A percentile compares a stretch with the other conserved stretches of the same genome.
phyloP scores from a whole-genome alignment of 1,139 yeast species.

The Geotrichum carabidarum region DNA sequence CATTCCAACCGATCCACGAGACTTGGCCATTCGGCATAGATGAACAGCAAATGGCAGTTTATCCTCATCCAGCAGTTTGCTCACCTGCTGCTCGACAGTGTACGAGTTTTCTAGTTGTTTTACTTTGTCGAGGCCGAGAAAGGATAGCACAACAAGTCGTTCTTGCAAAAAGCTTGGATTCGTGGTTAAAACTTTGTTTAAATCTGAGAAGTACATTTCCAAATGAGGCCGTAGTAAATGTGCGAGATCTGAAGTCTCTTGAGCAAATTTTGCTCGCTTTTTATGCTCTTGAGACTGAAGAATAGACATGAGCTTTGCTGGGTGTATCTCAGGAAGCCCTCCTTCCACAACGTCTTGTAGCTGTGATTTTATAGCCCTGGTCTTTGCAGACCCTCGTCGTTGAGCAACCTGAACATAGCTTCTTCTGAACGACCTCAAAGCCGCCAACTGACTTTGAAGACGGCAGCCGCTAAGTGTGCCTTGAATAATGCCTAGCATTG shows the following conservation, averaged over 20 bases:
- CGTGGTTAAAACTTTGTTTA: constrained; percentile 4
- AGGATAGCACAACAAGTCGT: constrained; percentile 12
- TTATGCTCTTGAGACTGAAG: constrained; percentile 9
- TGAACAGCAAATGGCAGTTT: constrained; percentile 17
- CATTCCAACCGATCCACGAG: constrained; percentile 19
- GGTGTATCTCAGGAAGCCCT: not conserved
- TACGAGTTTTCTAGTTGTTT: constrained; percentile 14
- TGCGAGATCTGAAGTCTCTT: constrained; percentile 9
- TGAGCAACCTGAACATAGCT: not conserved
- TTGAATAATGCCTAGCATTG: not conserved
- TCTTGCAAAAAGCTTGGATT: constrained; percentile 14
- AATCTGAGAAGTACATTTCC: constrained; percentile 14
- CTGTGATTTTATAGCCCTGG: constrained; percentile 1
- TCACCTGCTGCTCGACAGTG: constrained; percentile 16
- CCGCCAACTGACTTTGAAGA: not conserved
- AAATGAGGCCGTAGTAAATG: constrained; percentile 15
- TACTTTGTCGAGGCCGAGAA: constrained; percentile 12
- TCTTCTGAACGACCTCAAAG: not conserved
- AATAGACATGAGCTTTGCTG: not conserved
- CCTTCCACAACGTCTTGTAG: constrained; percentile 1
- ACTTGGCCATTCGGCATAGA: constrained; percentile 18
- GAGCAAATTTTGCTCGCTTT: constrained; percentile 9
- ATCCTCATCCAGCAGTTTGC: constrained; percentile 6
- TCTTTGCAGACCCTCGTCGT: not conserved
- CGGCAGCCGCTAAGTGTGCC: not conserved